phyloP scores from a whole-genome alignment of 257 asterid genomes.

The Jacaranda copaia region DNA sequence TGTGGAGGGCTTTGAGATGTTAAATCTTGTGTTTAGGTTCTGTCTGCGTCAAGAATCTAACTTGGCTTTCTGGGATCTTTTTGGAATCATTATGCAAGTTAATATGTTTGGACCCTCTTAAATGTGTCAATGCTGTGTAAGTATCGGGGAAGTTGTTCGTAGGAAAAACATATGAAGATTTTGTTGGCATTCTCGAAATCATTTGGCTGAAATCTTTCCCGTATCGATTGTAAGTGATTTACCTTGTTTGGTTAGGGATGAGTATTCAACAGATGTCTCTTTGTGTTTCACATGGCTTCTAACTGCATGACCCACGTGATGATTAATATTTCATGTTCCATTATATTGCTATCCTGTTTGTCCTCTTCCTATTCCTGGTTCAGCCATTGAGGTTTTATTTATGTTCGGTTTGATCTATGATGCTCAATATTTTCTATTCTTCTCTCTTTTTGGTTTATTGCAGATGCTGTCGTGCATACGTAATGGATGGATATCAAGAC shows the following conservation, averaged over 20 bases:
- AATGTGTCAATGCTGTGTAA: background rate
- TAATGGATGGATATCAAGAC: background rate
- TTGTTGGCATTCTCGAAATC: background rate
- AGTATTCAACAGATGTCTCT: background rate
- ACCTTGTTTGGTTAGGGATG: slow-evolving; percentile 1
- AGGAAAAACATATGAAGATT: background rate
- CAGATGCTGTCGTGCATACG: background rate
- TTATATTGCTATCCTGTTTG: slow-evolving; percentile 10
- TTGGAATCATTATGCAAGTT: background rate
- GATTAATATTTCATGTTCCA: background rate
- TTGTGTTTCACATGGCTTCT: background rate
- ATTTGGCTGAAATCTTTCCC: slow-evolving; percentile 3
- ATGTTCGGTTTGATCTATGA: background rate
- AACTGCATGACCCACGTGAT: background rate
- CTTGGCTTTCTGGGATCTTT: background rate
- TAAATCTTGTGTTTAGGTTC: slow-evolving; percentile 15
- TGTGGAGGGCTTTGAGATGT: slow-evolving; percentile 21
- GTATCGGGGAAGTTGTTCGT: background rate
- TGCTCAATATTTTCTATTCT: background rate
- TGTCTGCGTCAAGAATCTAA: slow-evolving; percentile 9
- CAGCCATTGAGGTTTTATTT: background rate
- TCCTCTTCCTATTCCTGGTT: background rate
- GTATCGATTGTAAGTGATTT: background rate
- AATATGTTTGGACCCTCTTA: background rate
- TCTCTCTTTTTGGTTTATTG: background rate